Evolutionary conservation across 2,329 filamentous ascomycete species (phyloP).

Genomic region (Bisporella sp.): DNA sequence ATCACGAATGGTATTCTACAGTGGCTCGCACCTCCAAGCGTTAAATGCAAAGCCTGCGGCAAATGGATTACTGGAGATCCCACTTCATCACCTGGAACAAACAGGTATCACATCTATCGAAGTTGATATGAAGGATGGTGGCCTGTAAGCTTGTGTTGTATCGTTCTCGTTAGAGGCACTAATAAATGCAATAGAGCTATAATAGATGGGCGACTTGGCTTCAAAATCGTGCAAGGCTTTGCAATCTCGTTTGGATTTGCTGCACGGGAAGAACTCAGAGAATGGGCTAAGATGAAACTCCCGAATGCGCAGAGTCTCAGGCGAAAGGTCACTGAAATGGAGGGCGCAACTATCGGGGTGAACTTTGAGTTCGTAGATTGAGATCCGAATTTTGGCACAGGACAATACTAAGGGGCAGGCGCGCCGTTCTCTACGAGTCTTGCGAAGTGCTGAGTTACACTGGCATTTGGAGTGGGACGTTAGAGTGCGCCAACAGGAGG

Average conservation of each 20-base stretch:
- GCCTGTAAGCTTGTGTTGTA: background rate
- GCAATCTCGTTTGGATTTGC: background rate
- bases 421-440: too few species aligned
- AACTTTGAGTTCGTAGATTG: slow-evolving; percentile 43
- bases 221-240: background rate
- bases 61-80: background rate
- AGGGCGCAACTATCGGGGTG: background rate
- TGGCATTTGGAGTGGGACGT: too few species aligned
- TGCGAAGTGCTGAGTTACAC: too few species aligned
- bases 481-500: too few species aligned
- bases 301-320: background rate
- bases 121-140: background rate
- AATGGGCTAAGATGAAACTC: background rate
- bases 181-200: slow-evolving; percentile 1
- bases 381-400: too few species aligned
- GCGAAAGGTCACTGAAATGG: background rate
- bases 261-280: background rate
- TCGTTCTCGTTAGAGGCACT: background rate
- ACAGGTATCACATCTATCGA: background rate
- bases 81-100: background rate
- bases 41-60: background rate
- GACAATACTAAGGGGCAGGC: too few species aligned
- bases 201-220: background rate
- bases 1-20: background rate
- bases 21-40: background rate